Conservation (phyloP, 768 basidiomycete species). For the Boletus reticulatus region DNA sequence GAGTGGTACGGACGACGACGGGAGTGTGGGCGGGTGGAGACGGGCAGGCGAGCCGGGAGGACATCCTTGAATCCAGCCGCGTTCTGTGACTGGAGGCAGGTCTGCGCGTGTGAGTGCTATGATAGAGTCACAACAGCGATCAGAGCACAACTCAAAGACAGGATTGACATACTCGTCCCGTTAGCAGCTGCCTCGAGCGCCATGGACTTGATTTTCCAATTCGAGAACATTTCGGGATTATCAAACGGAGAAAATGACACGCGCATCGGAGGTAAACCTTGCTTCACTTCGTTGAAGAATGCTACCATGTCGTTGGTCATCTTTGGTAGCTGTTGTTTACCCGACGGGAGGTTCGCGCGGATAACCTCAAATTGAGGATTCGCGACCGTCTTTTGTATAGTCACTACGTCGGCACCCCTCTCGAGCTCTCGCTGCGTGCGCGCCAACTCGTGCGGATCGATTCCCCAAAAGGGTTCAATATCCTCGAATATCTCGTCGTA, state of each 20-base stretch:
- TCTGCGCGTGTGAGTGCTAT: conserved; percentile 29
- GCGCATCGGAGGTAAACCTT: conserved; percentile 32
- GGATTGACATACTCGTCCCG: conserved; percentile 22
- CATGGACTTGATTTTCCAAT: conserved; percentile 23
- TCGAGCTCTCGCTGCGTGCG: conserved; percentile 23
- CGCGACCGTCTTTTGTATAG: conserved; percentile 22
- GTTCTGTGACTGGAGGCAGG: conserved; percentile 33
- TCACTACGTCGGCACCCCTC: conserved; percentile 5
- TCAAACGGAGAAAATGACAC: conserved; percentile 31
- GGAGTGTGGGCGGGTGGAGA: conserved; percentile 31
- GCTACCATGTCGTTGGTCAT: conserved; percentile 15
- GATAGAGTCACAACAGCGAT: not conserved
- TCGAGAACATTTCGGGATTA: conserved; percentile 27
- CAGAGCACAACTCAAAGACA: not conserved
- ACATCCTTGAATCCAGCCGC: conserved; percentile 24
- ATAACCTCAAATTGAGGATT: conserved; percentile 14
- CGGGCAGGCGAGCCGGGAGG: conserved; percentile 24
- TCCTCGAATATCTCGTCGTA: conserved; percentile 45
- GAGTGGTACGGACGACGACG: not conserved
- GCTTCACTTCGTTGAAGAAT: conserved; percentile 27
- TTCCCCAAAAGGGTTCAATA: conserved; percentile 37
- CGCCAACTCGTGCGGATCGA: conserved; percentile 30
- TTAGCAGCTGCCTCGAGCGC: conserved; percentile 27
- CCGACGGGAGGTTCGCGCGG: conserved; percentile 9
- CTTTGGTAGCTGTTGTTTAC: not conserved